Evolutionary conservation across 768 basidiomycete species (phyloP).

Genomic region (Boletus rubroflammeus): DNA sequence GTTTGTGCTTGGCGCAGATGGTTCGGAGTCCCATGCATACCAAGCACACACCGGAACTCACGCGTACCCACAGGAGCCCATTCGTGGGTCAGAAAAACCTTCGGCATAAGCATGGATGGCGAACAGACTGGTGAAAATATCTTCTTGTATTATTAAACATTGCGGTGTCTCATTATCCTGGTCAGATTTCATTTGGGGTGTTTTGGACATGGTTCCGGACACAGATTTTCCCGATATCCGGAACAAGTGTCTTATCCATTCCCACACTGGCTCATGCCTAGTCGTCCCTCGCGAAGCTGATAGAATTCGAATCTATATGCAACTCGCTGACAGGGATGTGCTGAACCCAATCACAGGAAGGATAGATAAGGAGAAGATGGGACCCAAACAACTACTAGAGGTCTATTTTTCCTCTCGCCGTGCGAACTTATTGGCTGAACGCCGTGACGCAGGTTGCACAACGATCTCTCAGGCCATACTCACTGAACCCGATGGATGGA

Average conservation of each 20-base stretch:
- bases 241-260: conserved; percentile 47
- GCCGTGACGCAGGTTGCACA: conserved; percentile 34
- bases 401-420: conserved; percentile 15
- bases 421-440: not conserved
- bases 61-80: conserved; percentile 55
- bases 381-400: conserved; percentile 39
- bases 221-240: conserved; percentile 56
- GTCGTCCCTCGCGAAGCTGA: conserved; percentile 50
- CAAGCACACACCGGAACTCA: not conserved
- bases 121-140: conserved; percentile 49
- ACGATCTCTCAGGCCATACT: conserved; percentile 40
- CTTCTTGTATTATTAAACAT: not conserved
- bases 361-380: conserved; percentile 38
- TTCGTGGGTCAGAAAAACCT: conserved; percentile 73
- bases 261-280: conserved; percentile 47
- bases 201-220: conserved; percentile 43
- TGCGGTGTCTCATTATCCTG: not conserved
- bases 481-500: conserved; percentile 27
- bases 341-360: conserved; percentile 38
- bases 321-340: conserved; percentile 41
- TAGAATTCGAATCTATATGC: conserved; percentile 49
- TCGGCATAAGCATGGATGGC: conserved; percentile 70
- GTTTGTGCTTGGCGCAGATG: conserved; percentile 76
- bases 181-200: conserved; percentile 42
- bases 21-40: conserved; percentile 30